Base-by-base conservation (phyloP, 2,329 filamentous ascomycete species). In the Pseudogymnoascus sp. region DNA sequence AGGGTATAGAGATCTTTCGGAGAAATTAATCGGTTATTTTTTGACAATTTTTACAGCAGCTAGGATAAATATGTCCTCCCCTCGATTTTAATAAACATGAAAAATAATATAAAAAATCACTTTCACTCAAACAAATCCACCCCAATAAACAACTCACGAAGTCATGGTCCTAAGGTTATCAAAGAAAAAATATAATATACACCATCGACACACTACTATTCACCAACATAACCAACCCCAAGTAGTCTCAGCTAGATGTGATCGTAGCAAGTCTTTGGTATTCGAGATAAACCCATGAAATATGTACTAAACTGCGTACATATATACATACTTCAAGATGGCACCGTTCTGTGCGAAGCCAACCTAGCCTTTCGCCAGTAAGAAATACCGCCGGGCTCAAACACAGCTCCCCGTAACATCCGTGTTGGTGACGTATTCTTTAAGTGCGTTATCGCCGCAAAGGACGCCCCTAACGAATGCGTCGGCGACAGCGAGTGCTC, bases 401-500 rank as follows among this genome's bases (percentile, higher is more conserved):
- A 54, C 11, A 54, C 47, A 54, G 47, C 28, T 54, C 12, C 47
- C 25, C 47, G 47, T 5, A 54, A 33, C 47, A 2, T 35, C 30
- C 16, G 58, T 37, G 35, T 50, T 59, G 2, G 37, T 18, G 37
- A 59, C 37, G 33, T 33, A 50, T 18, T 30, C 33, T 8, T 20
- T 35, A 30, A 59, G 58, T 20, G 58, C 58, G 71, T 62, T 2
- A 67, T 81, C 72, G 82, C 81, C 25, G 47, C 28, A 54, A 54
- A 54, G 47, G 33, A 54, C 28, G 14, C 47, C 47, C 6, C 47
- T 54, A 33, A 82, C 77, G 68, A 86, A 86, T 2, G 82, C 79
- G 67, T 79, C 74, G 0, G 80, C 77, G 11, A 83, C 79, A 11
- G 79, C 69, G 65, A 80, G 75, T 1, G 83, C 83, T 0, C 82